These are phyloP conservation scores for Singerocomus rubriflavus DNA, from an alignment of 1,284 basidiomycete genomes.

Conservation along the genomic window DNA sequence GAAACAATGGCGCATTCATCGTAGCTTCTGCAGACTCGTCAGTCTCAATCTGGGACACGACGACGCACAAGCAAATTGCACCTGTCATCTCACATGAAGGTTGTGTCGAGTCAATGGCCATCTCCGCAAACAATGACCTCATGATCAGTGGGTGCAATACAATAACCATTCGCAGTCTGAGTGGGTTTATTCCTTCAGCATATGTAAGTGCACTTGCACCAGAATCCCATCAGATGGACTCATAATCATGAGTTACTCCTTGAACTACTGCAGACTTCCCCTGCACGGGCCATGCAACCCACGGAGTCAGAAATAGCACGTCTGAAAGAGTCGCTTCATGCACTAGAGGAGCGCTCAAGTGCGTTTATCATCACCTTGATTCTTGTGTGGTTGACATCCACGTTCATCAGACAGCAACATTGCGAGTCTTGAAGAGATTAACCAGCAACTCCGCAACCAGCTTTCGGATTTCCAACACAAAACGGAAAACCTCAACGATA, in stretches of 20 bases:
- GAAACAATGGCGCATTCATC: not conserved
- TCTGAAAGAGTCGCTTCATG: not conserved
- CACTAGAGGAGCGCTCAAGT: not conserved
- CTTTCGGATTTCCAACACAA: too few relatives aligned
- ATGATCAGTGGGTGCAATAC: not conserved
- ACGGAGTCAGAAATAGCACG: too few relatives aligned
- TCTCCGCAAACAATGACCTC: not conserved
- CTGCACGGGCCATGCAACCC: too few relatives aligned
- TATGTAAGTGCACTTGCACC: not conserved
- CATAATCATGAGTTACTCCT: too few relatives aligned
- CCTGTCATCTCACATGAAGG: too few relatives aligned
- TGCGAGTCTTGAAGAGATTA: not conserved
- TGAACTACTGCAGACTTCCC: too few relatives aligned
- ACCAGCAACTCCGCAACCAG: too few relatives aligned
- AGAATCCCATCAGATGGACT: too few relatives aligned
- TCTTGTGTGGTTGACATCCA: not conserved
- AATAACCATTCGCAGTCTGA: not conserved
- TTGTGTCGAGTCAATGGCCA: too few relatives aligned
- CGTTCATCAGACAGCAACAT: not conserved
- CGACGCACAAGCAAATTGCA: not conserved
- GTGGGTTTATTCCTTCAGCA: not conserved
- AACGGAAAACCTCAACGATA: too few relatives aligned
- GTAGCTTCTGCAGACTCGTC: not conserved
- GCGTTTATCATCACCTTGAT: not conserved
- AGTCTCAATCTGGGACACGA: slow-evolving; percentile 5